Base-by-base conservation (phyloP, 2,329 filamentous ascomycete species). In the Fusarium torreyae region DNA sequence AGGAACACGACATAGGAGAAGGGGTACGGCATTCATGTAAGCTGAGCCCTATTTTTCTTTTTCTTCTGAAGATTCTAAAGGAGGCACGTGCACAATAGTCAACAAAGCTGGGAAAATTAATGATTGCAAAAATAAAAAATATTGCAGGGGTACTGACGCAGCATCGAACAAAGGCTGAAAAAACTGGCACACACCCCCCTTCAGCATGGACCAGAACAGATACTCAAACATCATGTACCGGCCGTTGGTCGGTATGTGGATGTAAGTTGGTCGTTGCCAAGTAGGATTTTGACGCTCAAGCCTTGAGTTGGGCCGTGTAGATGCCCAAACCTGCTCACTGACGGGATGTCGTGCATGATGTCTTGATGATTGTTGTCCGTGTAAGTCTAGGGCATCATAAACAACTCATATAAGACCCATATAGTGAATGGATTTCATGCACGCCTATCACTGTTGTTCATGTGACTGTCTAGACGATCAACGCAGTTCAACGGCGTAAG, bases 1-100 rank as follows among this genome's bases (percentile, higher is more conserved):
- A 74, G 70, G 71, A 67, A 70, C 57, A 74, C 46, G 53, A 58
- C 63, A 72, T 72, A 74, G 66, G 72, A 71, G 71, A 71, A 69
- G 71, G 65, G 61, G 66, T 50, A 63, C 53, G 53, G 51, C 46
- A 59, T 39, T 55, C 43, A 40, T 57, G 43, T 45, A 36, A 48
- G 43, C 60, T 57, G 60, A 53, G 33, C 46, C 60, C 63, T 40
- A 44, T 61, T 15, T 34, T 60, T 7, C 17, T 49, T 28, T 31
- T 18, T 38, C 15, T 33, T 50, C 38, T 39, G 20, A 7, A 40
- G 31, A 48, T 48, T 63, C n/a, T 45, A 46, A 66, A 57, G 28
- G 68, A 61, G 58, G 70, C 60, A 69, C 50, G 63, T 72, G 69
- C 69, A 53, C 45, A 28, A 38, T 42, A 56, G 45, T 52, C 36